Percentiles rank a stretch among this genome's conserved stretches.
phyloP scores from a whole-genome alignment of 768 basidiomycete genomes.

The Lactarius pseudohatsudake region DNA sequence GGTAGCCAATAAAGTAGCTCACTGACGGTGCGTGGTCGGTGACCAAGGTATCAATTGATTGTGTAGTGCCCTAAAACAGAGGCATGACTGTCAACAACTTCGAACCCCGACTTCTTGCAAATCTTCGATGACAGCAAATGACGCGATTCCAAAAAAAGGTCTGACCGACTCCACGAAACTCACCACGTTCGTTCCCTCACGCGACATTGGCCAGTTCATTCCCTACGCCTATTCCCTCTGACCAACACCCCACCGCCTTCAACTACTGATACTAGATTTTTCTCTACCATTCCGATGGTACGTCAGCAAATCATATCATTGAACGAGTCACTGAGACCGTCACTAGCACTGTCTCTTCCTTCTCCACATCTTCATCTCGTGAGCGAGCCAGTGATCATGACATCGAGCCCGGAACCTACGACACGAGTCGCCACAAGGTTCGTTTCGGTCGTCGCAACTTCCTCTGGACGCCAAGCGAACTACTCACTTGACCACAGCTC shows the following conservation, averaged over 20 bases:
- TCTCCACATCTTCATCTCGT: background rate
- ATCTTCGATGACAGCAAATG: too few species aligned
- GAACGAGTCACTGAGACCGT: background rate
- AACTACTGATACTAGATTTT: background rate
- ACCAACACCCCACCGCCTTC: background rate
- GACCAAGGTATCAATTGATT: too few species aligned
- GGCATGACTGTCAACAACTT: too few species aligned
- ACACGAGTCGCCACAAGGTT: constrained; percentile 1
- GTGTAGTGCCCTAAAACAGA: too few species aligned
- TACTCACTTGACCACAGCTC: constrained; percentile 6
- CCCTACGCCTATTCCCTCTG: background rate
- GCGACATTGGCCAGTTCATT: too few species aligned
- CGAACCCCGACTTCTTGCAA: too few species aligned
- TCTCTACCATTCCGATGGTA: background rate
- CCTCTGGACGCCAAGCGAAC: background rate
- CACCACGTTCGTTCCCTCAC: too few species aligned
- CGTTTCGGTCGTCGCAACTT: background rate
- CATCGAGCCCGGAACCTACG: background rate
- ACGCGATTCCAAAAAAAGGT: too few species aligned
- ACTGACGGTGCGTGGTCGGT: too few species aligned
- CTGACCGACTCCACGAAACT: too few species aligned
- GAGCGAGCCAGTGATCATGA: background rate
- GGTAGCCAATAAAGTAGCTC: too few species aligned
- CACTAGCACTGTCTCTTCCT: background rate
- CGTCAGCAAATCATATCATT: too few species aligned